These are phyloP conservation scores for Gryganskiella cystojenkinii DNA, from an alignment of 192 early-diverging fungal genomes.

Conservation along the genomic window DNA sequence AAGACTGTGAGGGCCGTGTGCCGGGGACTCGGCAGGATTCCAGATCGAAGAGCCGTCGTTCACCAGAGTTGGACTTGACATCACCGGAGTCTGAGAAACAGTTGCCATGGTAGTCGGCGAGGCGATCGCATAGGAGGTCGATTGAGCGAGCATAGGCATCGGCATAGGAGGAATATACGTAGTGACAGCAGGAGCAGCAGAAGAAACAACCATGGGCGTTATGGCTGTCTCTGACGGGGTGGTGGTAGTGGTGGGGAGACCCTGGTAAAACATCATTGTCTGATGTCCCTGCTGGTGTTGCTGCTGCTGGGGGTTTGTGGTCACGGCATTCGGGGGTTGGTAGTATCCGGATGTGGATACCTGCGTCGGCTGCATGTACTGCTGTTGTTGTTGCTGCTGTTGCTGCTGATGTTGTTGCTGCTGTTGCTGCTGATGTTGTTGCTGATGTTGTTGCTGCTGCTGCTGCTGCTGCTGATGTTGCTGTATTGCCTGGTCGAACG, in stretches of 20 bases:
- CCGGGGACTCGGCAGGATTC: not conserved
- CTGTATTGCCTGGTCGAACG: not conserved
- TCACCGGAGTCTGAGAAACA: not conserved
- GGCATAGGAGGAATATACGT: not conserved
- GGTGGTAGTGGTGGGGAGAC: not conserved
- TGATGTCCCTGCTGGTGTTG: not conserved
- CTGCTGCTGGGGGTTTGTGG: not conserved
- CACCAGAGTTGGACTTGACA: not conserved
- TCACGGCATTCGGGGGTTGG: no score
- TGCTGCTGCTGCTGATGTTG: not conserved
- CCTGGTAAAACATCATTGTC: conserved; percentile 6
- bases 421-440: not conserved
- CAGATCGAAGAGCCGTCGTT: not conserved
- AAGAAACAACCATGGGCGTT: not conserved
- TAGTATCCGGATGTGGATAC: no score
- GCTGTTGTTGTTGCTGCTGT: not conserved
- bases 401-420: not conserved
- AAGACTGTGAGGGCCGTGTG: conserved; percentile 2
- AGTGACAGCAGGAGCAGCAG: not conserved
- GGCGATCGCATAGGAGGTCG: conserved; percentile 1
- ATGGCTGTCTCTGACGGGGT: not conserved
- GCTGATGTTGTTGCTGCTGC: not conserved
- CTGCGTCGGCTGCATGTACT: not conserved
- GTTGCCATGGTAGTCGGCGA: not conserved
- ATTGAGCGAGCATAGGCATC: conserved; percentile 1